phyloP scores from a whole-genome alignment of 441 rosid genomes.

The Theobroma grandiflorum region DNA sequence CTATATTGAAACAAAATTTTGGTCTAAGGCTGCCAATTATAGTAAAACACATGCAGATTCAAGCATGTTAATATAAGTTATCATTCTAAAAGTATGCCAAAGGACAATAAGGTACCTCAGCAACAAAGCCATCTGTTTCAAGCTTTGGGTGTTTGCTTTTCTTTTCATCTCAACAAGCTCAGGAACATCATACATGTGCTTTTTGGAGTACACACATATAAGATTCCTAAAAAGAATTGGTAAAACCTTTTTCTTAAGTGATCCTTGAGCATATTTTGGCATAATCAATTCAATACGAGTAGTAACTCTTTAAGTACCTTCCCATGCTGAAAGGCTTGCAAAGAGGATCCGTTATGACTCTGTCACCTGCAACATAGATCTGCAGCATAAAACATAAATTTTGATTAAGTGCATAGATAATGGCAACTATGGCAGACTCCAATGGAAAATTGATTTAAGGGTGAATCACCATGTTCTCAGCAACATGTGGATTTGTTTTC shows the following conservation, averaged over 20 bases:
- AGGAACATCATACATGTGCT: slow-evolving; percentile 92
- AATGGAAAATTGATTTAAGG: slow-evolving; percentile 21
- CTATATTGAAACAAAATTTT: slow-evolving; percentile 44
- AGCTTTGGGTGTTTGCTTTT: slow-evolving; percentile 88
- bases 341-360: slow-evolving; percentile 96
- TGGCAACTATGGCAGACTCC: slow-evolving; percentile 27
- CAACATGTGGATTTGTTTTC: slow-evolving; percentile 62
- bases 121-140: slow-evolving; percentile 94
- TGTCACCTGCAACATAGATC: slow-evolving; percentile 96
- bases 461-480: slow-evolving; percentile 75
- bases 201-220: slow-evolving; percentile 93
- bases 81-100: slow-evolving; percentile 2
- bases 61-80: background rate
- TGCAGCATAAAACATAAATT: slow-evolving; percentile 42
- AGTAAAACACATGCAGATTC: slow-evolving; percentile 2
- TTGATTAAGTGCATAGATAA: slow-evolving; percentile 35
- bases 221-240: slow-evolving; percentile 73
- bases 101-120: slow-evolving; percentile 58
- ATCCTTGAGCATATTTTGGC: slow-evolving; percentile 30
- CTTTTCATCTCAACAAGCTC: slow-evolving; percentile 90
- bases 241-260: slow-evolving; percentile 27
- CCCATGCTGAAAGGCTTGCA: slow-evolving; percentile 99
- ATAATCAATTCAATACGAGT: slow-evolving; percentile 34
- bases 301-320: slow-evolving; percentile 61
- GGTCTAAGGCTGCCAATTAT: slow-evolving; percentile 18